These are phyloP conservation scores for Calonectria henricotiae DNA, from an alignment of 2,329 filamentous ascomycete species.

Conservation along the genomic window DNA sequence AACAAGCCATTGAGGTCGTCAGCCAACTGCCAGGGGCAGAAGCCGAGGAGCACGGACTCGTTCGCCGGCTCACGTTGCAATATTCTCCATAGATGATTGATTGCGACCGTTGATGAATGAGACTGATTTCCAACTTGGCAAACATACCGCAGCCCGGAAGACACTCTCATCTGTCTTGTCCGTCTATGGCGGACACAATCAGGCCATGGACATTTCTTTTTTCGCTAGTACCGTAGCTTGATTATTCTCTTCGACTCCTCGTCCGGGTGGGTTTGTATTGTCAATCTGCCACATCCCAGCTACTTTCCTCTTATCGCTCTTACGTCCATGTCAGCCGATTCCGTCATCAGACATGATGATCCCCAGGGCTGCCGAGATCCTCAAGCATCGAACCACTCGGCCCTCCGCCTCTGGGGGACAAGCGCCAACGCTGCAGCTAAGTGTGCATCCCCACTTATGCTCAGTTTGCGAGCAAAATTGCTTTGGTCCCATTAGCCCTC, in stretches of 20 bases:
- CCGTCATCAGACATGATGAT: conserved; percentile 12
- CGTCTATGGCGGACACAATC: background rate
- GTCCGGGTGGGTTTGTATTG: background rate
- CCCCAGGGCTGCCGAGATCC: background rate
- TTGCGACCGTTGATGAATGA: background rate
- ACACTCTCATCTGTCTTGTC: too few species aligned
- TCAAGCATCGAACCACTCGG: background rate
- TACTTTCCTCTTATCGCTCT: background rate
- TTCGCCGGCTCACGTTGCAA: conserved; percentile 11
- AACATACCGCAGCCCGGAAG: background rate
- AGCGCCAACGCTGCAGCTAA: conserved; percentile 13
- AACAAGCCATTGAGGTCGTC: conserved; percentile 22
- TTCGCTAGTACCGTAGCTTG: background rate
- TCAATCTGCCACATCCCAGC: background rate
- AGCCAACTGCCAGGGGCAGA: conserved; percentile 30
- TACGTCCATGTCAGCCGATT: background rate
- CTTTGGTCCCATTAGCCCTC: background rate
- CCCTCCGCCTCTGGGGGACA: background rate
- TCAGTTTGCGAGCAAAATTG: conserved; percentile 8
- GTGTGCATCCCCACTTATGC: background rate
- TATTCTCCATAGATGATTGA: background rate
- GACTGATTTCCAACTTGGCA: background rate
- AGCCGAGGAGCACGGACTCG: conserved; percentile 23
- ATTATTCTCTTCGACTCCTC: background rate
- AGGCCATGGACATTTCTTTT: too few species aligned